phyloP scores from a whole-genome alignment of 441 rosid genomes.

The Breynia disticha region DNA sequence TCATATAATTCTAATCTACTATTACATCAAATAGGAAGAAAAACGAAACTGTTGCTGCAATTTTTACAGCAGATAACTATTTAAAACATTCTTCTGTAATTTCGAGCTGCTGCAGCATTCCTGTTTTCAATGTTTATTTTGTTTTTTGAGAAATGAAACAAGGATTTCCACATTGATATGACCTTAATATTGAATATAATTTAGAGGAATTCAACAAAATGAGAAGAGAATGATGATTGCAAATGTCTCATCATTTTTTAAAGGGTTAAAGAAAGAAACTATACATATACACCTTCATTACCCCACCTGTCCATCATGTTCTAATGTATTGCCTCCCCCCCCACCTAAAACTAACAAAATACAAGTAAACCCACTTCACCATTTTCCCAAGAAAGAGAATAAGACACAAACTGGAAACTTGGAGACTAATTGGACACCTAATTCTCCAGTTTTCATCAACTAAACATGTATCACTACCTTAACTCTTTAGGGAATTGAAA shows the following conservation, averaged over 20 bases:
- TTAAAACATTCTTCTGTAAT: too few relatives aligned
- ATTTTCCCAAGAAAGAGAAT: slow-evolving; percentile 12
- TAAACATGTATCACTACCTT: slow-evolving; percentile 16
- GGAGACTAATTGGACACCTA: slow-evolving; percentile 2
- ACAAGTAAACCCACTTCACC: slow-evolving; percentile 20
- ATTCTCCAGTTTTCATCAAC: slow-evolving; percentile 19
- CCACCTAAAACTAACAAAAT: slow-evolving; percentile 28
- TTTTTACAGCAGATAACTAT: too few relatives aligned
- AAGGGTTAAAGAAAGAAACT: slow-evolving; percentile 20
- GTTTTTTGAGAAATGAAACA: neutral
- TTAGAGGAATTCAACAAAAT: slow-evolving; percentile 8
- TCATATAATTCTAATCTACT: too few relatives aligned
- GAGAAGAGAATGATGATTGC: slow-evolving; percentile 32
- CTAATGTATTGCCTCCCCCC: slow-evolving; percentile 25
- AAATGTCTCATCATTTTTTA: slow-evolving; percentile 20
- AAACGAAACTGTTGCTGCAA: too few relatives aligned
- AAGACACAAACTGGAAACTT: neutral
- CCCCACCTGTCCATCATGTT: slow-evolving; percentile 23
- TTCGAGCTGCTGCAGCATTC: neutral
- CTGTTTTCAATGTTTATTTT: neutral
- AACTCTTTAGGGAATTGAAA: neutral
- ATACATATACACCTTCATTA: slow-evolving; percentile 42
- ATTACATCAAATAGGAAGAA: too few relatives aligned
- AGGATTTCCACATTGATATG: slow-evolving; percentile 1
- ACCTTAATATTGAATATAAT: neutral